Conservation (phyloP, 2,329 filamentous ascomycete genomes). For the Cercospora zeina region DNA sequence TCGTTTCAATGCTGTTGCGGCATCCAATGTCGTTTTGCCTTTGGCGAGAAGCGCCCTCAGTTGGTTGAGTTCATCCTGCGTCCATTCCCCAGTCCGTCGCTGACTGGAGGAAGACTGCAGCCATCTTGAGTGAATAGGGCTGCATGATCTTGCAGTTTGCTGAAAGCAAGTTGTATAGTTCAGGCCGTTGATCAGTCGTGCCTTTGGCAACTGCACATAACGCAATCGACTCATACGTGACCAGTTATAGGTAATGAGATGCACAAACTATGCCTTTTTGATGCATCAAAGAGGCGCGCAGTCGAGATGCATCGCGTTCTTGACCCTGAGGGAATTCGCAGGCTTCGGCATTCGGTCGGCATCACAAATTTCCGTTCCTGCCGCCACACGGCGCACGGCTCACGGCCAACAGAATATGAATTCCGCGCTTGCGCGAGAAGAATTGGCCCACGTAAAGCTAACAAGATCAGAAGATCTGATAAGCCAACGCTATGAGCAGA, state of each 20-base stretch:
- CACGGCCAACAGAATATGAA: not conserved
- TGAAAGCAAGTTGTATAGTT: not conserved
- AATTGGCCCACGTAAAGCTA: not conserved
- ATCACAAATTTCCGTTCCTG: not conserved
- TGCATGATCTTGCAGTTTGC: not conserved
- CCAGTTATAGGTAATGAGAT: not conserved
- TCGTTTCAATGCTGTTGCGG: conserved; percentile 1
- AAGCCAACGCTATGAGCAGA: not conserved
- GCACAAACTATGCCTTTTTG: not conserved
- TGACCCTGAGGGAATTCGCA: not conserved
- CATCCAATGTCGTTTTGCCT: not conserved
- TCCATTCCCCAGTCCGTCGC: conserved; percentile 2
- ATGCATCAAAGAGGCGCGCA: not conserved
- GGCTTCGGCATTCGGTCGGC: not conserved
- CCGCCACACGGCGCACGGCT: not conserved
- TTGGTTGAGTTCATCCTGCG: conserved; percentile 6
- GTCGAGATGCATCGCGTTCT: not conserved
- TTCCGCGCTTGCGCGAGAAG: not conserved
- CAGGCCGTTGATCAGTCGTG: not conserved
- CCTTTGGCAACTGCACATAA: not conserved
- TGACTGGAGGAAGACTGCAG: not conserved
- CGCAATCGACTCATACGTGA: not conserved
- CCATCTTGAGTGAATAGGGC: not conserved
- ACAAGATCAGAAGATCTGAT: not conserved
- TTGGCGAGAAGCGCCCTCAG: conserved; percentile 8